Conservation (phyloP, 73 alveolate genomes). For the Durusdinium trenchii region DNA sequence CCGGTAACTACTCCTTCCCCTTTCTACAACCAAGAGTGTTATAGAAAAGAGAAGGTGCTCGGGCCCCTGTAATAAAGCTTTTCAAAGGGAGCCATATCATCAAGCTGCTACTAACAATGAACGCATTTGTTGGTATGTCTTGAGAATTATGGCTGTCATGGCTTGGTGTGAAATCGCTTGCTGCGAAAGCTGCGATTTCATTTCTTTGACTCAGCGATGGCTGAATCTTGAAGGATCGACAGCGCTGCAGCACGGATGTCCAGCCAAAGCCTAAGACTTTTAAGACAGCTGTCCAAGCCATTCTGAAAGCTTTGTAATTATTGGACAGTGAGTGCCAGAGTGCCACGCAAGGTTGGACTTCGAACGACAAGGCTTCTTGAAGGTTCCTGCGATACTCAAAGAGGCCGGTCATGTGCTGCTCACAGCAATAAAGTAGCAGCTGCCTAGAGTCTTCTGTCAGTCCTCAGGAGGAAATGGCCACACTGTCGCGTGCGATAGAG, state of each 20-base stretch:
- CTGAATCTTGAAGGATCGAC: not conserved
- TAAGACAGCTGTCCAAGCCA: not conserved
- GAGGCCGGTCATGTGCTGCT: not conserved
- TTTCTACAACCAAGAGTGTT: too few species aligned
- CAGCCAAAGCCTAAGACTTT: not conserved
- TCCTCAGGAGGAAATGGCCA: slow-evolving; percentile 50
- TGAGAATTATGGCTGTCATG: too few species aligned
- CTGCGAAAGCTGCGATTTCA: too few species aligned
- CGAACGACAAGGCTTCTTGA: slow-evolving; percentile 73
- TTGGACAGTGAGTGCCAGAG: not conserved
- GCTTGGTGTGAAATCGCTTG: too few species aligned
- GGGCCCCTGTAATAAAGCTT: too few species aligned
- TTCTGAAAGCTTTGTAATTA: not conserved
- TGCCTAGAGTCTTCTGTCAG: not conserved
- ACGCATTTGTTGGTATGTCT: too few species aligned
- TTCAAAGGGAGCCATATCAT: too few species aligned
- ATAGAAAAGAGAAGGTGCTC: too few species aligned
- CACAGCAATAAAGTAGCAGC: not conserved
- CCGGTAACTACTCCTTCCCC: too few species aligned
- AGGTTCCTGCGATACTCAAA: slow-evolving; percentile 40
- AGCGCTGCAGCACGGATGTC: slow-evolving; percentile 53
- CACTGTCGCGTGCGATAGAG: not conserved
- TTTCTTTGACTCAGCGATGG: too few species aligned
- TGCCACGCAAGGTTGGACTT: slow-evolving; percentile 62
- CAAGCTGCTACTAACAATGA: too few species aligned